phyloP scores from a whole-genome alignment of 2,329 filamentous ascomycete genomes.

The Fusarium sp. region DNA sequence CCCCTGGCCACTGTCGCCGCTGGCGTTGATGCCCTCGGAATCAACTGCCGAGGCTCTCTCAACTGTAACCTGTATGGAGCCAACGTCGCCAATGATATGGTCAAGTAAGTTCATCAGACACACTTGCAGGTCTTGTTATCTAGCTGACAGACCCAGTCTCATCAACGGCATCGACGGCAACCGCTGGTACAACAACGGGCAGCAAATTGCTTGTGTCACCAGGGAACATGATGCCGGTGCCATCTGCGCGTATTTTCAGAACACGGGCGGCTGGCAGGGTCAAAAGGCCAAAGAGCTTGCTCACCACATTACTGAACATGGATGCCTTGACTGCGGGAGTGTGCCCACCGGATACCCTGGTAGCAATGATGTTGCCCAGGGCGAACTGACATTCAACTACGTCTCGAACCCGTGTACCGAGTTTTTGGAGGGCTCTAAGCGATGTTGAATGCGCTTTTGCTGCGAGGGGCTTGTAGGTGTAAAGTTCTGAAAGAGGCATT shows the following conservation, averaged over 20 bases:
- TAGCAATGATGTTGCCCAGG: not conserved
- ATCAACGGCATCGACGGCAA: not conserved
- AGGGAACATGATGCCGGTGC: not conserved
- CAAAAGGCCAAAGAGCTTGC: not conserved
- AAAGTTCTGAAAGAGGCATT: no score
- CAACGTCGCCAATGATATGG: not conserved
- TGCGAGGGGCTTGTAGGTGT: not conserved
- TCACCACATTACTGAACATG: not conserved
- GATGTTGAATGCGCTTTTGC: not conserved
- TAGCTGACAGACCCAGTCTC: not conserved
- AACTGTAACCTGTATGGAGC: not conserved
- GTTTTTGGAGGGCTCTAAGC: not conserved
- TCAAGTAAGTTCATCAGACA: not conserved
- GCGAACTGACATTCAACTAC: not conserved
- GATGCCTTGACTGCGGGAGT: not conserved
- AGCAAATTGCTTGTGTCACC: constrained; percentile 3
- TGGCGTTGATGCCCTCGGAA: not conserved
- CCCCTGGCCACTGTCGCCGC: not conserved
- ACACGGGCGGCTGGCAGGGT: not conserved
- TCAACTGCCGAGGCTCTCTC: not conserved
- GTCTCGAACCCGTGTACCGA: constrained; percentile 1
- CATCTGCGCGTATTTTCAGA: constrained; percentile 1
- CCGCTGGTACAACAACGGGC: constrained; percentile 2
- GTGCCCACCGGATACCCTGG: not conserved
- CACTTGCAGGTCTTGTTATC: not conserved